These are phyloP conservation scores for Hypoxylon fuscum DNA, from an alignment of 495 filamentous ascomycete species.

Conservation along the genomic window DNA sequence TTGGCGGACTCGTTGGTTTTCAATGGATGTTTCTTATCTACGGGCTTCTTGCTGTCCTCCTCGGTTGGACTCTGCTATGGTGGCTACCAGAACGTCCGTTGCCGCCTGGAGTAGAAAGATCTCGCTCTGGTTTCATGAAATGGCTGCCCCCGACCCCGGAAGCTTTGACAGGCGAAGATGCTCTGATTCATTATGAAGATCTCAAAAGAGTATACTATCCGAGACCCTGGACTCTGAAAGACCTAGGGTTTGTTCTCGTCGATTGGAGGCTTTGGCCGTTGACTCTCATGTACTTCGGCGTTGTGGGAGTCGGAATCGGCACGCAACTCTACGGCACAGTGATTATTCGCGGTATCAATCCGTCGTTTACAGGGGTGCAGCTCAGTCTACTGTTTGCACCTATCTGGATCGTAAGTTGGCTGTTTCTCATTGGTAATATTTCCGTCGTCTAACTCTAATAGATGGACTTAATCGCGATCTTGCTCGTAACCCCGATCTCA, in stretches of 20 bases:
- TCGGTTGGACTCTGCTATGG: slow-evolving; percentile 80
- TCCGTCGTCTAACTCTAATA: slow-evolving; percentile 31
- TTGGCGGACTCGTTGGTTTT: slow-evolving; percentile 79
- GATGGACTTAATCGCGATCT: slow-evolving; percentile 90
- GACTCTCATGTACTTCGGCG: slow-evolving; percentile 91
- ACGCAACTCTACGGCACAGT: slow-evolving; percentile 86
- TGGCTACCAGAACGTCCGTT: slow-evolving; percentile 88
- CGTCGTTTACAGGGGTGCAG: slow-evolving; percentile 73
- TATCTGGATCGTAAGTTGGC: slow-evolving; percentile 81
- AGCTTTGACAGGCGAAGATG: slow-evolving; percentile 79
- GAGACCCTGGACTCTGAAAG: slow-evolving; percentile 71
- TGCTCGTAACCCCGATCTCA: slow-evolving; percentile 83
- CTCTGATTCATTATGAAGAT: slow-evolving; percentile 84
- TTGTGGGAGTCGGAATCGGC: slow-evolving; percentile 90
- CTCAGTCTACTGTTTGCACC: slow-evolving; percentile 86
- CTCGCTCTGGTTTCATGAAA: slow-evolving; percentile 56
- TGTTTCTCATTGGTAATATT: background rate
- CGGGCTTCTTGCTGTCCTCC: slow-evolving; percentile 74
- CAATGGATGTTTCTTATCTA: slow-evolving; percentile 97
- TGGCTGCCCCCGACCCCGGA: slow-evolving; percentile 73
- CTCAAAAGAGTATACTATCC: slow-evolving; percentile 80
- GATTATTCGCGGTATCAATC: slow-evolving; percentile 83
- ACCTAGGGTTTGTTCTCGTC: slow-evolving; percentile 72
- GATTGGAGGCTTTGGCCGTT: slow-evolving; percentile 92
- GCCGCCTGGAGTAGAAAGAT: slow-evolving; percentile 65